These are phyloP conservation scores for Thraustochytrium striatum DNA, from an alignment of 352 stramenopile species.

Conservation along the genomic window DNA sequence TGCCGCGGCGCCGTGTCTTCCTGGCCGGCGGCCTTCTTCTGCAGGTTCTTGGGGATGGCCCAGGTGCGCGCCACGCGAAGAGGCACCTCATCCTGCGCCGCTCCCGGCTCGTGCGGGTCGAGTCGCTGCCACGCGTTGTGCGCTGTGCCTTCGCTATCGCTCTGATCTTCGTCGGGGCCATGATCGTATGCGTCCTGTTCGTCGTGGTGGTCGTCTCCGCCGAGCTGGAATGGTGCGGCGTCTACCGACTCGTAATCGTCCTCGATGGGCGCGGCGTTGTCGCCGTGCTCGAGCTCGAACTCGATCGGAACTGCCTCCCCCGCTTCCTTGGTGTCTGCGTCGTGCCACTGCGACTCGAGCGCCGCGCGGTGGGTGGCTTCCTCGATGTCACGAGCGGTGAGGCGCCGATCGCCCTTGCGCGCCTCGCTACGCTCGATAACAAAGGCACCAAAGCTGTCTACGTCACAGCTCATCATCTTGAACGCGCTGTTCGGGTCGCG, in stretches of 20 bases:
- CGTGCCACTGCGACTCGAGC: neutral
- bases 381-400: neutral
- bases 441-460: slow-evolving; percentile 11
- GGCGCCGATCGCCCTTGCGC: neutral
- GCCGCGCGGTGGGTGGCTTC: neutral
- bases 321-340: neutral
- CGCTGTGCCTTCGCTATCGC: neutral
- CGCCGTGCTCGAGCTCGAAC: neutral
- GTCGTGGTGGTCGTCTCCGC: neutral
- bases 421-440: neutral
- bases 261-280: neutral
- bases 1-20: neutral
- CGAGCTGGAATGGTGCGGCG: neutral
- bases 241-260: neutral
- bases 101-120: slow-evolving; percentile 1
- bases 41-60: neutral
- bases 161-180: neutral
- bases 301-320: neutral
- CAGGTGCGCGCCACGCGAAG: slow-evolving; percentile 9
- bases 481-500: slow-evolving; percentile 9
- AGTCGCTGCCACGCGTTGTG: neutral
- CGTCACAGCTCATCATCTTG: slow-evolving; percentile 38
- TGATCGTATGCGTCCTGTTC: neutral
- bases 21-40: neutral
- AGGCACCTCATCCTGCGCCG: neutral